Evolutionary conservation across 192 early-diverging fungal species (phyloP).

Genomic region (Paraglomus occultum): DNA sequence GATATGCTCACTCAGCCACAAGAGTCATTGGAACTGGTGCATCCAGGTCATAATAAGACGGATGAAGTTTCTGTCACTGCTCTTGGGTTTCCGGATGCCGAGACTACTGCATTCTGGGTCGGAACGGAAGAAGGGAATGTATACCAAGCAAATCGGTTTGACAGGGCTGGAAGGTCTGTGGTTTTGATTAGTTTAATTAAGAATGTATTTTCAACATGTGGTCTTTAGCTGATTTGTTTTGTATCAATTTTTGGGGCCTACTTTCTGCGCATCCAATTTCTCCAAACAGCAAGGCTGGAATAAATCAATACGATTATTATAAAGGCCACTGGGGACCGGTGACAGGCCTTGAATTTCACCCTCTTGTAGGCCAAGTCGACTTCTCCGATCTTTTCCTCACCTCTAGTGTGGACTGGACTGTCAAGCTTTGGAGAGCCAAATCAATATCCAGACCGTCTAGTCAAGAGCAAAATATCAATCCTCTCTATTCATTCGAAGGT

Average conservation of each 20-base stretch:
- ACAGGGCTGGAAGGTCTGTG: constrained; percentile 82
- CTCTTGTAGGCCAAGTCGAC: constrained; percentile 70
- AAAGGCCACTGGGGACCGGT: constrained; percentile 85
- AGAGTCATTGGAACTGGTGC: constrained; percentile 81
- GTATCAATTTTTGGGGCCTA: neutral
- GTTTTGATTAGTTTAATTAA: neutral
- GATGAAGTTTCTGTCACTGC: constrained; percentile 94
- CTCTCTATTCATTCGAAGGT: constrained; percentile 86
- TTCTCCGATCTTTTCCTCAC: constrained; percentile 94
- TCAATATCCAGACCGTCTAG: constrained; percentile 52
- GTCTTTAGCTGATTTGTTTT: neutral
- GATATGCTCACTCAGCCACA: constrained; percentile 98
- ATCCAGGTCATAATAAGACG: constrained; percentile 72
- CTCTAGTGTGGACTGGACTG: constrained; percentile 93
- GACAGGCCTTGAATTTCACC: constrained; percentile 91
- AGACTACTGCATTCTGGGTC: constrained; percentile 90
- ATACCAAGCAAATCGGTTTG: constrained; percentile 95
- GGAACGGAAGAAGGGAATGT: constrained; percentile 95
- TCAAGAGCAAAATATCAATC: constrained; percentile 48
- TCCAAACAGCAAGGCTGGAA: constrained; percentile 82
- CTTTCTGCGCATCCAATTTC: neutral
- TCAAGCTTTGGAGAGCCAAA: constrained; percentile 90
- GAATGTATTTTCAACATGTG: neutral
- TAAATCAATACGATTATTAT: constrained; percentile 84
- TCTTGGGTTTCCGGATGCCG: constrained; percentile 88